Evolutionary conservation across 768 basidiomycete species (phyloP).

Genomic region (Rhodosporidiobolus sp.): DNA sequence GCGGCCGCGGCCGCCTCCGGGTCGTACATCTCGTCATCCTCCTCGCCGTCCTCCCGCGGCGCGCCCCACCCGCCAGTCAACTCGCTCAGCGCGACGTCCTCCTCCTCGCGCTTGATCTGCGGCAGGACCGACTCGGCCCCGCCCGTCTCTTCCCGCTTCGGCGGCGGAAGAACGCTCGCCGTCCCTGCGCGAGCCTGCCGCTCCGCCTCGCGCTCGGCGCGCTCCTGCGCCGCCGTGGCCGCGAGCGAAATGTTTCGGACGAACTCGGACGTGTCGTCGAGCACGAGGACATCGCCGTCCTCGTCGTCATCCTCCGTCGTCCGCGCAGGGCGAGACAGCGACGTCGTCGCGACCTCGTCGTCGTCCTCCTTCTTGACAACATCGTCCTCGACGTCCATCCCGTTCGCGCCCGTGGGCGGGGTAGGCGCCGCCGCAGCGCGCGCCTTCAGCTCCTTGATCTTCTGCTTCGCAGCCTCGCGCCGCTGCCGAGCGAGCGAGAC

Average conservation of each 20-base stretch:
- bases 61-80: constrained; percentile 37
- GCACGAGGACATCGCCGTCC: constrained; percentile 64
- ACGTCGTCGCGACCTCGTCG: constrained; percentile 11
- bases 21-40: constrained; percentile 60
- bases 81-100: constrained; percentile 27
- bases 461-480: constrained; percentile 72
- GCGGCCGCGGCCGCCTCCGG: background rate
- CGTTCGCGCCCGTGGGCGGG: background rate
- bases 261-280: constrained; percentile 97
- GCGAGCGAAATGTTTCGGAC: constrained; percentile 59
- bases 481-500: constrained; percentile 82
- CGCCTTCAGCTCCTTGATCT: constrained; percentile 59
- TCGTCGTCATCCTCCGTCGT: constrained; percentile 49
- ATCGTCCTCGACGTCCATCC: constrained; percentile 44
- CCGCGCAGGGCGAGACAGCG: constrained; percentile 16
- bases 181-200: background rate
- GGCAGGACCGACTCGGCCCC: constrained; percentile 40
- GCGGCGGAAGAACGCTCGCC: no score
- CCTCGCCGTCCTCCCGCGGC: constrained; percentile 58
- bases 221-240: constrained; percentile 20
- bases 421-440: constrained; percentile 44
- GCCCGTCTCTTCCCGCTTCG: constrained; percentile 10
- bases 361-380: constrained; percentile 56
- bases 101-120: constrained; percentile 37
- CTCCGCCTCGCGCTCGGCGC: background rate